Conservation (phyloP, 768 basidiomycete genomes). For the Chalciporus sphaerocephalus region DNA sequence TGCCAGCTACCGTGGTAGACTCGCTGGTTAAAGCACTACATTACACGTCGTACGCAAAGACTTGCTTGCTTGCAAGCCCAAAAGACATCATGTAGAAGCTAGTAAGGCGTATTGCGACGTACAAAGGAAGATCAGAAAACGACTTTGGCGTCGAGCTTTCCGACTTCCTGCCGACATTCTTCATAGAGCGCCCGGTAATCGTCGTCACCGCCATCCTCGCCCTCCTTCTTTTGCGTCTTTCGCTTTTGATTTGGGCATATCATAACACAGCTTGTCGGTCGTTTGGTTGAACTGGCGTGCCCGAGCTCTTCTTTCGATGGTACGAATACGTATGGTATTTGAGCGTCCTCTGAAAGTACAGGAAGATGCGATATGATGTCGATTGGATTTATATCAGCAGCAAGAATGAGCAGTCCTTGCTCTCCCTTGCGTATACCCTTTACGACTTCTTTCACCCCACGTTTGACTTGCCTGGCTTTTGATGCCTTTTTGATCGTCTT, state of each 20-base stretch:
- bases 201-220: constrained; percentile 65
- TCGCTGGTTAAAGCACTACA: background rate
- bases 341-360: constrained; percentile 88
- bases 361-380: constrained; percentile 98
- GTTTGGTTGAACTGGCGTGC: constrained; percentile 92
- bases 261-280: constrained; percentile 97
- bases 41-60: background rate
- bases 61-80: background rate
- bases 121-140: constrained; percentile 45
- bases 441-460: constrained; percentile 97
- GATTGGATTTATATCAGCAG: constrained; percentile 95
- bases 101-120: background rate
- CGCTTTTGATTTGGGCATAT: constrained; percentile 80
- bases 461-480: constrained; percentile 90
- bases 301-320: constrained; percentile 94
- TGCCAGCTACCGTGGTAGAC: too few relatives aligned
- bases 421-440: constrained; percentile 97
- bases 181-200: constrained; percentile 86
- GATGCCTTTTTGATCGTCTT: constrained; percentile 95
- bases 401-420: constrained; percentile 89
- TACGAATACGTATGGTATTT: constrained; percentile 87
- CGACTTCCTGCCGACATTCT: constrained; percentile 82
- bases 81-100: background rate
- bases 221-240: constrained; percentile 57
- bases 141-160: constrained; percentile 68